These are phyloP conservation scores for Trypanosoma platydactyli DNA, from an alignment of 208 protist genomes.

Conservation along the genomic window DNA sequence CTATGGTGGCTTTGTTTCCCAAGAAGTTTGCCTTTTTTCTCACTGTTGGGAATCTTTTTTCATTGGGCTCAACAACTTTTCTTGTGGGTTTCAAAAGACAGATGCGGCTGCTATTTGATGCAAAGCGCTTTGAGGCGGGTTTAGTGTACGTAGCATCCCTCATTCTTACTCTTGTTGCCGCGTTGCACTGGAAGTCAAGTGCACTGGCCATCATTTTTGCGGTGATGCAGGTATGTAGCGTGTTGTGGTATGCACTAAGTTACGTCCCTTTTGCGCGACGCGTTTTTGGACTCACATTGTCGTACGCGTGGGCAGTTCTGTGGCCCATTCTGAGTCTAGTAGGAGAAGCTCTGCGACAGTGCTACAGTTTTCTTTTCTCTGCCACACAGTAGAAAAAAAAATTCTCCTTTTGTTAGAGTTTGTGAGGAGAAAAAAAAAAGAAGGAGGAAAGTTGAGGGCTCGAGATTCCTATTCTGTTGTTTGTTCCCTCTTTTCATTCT, in stretches of 20 bases:
- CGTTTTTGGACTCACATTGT: constrained; percentile 38
- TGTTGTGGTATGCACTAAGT: constrained; percentile 91
- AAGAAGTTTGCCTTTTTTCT: constrained; percentile 93
- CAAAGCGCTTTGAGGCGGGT: constrained; percentile 72
- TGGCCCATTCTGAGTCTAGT: constrained; percentile 34
- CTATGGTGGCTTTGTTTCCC: constrained; percentile 60
- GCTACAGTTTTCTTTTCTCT: constrained; percentile 22
- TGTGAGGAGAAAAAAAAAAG: too few relatives aligned
- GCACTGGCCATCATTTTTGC: constrained; percentile 64
- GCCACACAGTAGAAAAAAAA: too few relatives aligned
- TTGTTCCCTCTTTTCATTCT: constrained; percentile 2
- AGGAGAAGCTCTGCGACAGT: constrained; percentile 28
- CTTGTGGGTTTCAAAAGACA: constrained; percentile 79
- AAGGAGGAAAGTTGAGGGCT: too few relatives aligned
- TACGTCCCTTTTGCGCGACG: constrained; percentile 87
- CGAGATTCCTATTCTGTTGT: too few relatives aligned
- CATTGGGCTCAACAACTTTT: constrained; percentile 82
- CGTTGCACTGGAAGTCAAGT: constrained; percentile 59
- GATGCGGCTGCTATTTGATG: constrained; percentile 77
- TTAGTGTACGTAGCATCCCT: constrained; percentile 70
- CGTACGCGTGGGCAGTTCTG: constrained; percentile 26
- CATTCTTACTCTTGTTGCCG: constrained; percentile 67
- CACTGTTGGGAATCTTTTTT: constrained; percentile 87
- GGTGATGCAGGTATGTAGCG: constrained; percentile 50
- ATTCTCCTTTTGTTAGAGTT: too few relatives aligned